These are phyloP conservation scores for Dryadomyces quercus-mongolicae DNA, from an alignment of 2,329 filamentous ascomycete genomes.

Conservation along the genomic window DNA sequence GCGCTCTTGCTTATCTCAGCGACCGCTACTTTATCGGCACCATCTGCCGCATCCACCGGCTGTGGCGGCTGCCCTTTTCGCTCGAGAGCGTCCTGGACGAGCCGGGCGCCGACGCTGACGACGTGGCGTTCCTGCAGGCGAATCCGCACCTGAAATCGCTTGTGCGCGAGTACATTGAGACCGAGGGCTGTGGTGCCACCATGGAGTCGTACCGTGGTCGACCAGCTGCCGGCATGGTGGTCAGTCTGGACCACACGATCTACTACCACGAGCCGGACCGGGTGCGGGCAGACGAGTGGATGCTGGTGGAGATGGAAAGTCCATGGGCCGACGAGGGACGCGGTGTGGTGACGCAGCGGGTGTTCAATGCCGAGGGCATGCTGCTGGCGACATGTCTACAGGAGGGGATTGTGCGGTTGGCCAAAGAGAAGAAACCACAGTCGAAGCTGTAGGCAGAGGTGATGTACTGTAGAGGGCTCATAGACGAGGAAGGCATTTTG, in stretches of 20 bases:
- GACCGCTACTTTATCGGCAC: slow-evolving; percentile 93
- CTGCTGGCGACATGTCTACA: slow-evolving; percentile 71
- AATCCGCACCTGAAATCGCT: slow-evolving; percentile 33
- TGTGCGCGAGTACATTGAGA: slow-evolving; percentile 23
- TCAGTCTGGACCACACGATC: slow-evolving; percentile 65
- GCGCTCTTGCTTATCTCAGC: slow-evolving; percentile 83
- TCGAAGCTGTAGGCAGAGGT: slow-evolving; percentile 1
- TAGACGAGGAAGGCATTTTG: too few species aligned
- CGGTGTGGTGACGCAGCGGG: slow-evolving; percentile 63
- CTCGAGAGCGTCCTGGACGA: slow-evolving; percentile 40
- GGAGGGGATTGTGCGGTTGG: slow-evolving; percentile 28
- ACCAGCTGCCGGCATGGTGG: slow-evolving; percentile 70
- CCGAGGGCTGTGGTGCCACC: slow-evolving; percentile 27
- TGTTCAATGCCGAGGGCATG: slow-evolving; percentile 58
- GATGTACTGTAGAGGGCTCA: too few species aligned
- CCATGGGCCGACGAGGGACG: slow-evolving; percentile 71
- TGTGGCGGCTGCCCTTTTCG: slow-evolving; percentile 54
- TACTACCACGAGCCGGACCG: slow-evolving; percentile 52
- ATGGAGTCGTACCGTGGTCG: slow-evolving; percentile 32
- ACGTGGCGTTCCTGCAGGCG: slow-evolving; percentile 25
- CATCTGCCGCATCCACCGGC: slow-evolving; percentile 64
- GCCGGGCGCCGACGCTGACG: slow-evolving; percentile 19
- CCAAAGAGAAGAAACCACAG: background rate
- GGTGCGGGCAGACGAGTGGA: slow-evolving; percentile 59
- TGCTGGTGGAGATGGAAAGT: slow-evolving; percentile 68